Base-by-base conservation (phyloP, 371 early-diverging fungal species). In the Mortierella sp. region DNA sequence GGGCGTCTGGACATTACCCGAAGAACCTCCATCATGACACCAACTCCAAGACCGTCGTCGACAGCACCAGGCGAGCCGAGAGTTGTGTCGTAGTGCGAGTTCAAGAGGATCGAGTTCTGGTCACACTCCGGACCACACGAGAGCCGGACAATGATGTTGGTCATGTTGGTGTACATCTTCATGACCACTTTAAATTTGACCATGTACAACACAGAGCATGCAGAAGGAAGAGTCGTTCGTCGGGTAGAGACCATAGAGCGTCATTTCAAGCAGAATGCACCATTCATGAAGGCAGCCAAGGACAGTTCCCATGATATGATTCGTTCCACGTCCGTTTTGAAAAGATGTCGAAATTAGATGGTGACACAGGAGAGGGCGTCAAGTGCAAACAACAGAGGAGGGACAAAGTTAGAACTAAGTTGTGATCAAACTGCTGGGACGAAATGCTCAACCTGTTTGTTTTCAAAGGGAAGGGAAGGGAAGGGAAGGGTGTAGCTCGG, bases 1-100 rank as follows among this genome's bases (percentile, higher is more conserved):
- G 84, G 73, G 23, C 84, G 79, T 58, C 80, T 81, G 48, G 88
- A 85, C 26, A 93, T 53, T 5, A 91, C 83, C 23, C 92, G 90
- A 43, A 91, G 84, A 50, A 90, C 60, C 62, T 93, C 94, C 55
- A 93, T 77, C 92, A 93, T 91, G 56, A 92, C 87, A 15, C 89
- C 91, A n/a, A 87, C 83, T 25, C 89, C 88, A 4, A 88, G 85
- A 7, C 88, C 92, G 80, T 91, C 94, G 74, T 93, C 94, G 1
- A 87, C 86, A 4, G 89, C 88, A 19, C 88, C 88, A 7, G 88
- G 87, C n/a, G 85, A 85, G 7, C 87, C 87, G 16, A 87, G 68
- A 0, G 87, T 90, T 0, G 91, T 88, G 74, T 92, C 94, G 66
- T 87, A 90, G 68, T 93, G 94, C 0, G 91, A 79, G 67, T 92